A percentile compares a stretch with the other conserved stretches of the same genome.
Evolutionary conservation across 2,329 filamentous ascomycete genomes (phyloP).

Genomic region (Amauroascus verrucosus): DNA sequence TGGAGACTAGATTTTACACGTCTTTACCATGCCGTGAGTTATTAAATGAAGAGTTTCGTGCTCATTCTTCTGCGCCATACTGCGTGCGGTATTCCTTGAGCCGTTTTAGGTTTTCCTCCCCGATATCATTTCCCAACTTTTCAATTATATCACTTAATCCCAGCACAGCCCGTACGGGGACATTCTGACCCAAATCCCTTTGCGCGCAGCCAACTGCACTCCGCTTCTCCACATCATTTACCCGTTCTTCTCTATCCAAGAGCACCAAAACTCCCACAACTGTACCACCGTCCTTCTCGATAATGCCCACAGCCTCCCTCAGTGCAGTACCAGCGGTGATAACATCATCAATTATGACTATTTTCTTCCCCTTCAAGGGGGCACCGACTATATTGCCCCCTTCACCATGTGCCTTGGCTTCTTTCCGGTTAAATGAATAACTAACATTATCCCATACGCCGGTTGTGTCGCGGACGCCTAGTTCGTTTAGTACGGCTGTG

Average conservation of each 20-base stretch:
- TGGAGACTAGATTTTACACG: neutral
- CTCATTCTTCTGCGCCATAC: constrained; percentile 28
- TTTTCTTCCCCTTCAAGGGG: constrained; percentile 68
- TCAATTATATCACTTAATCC: constrained; percentile 74
- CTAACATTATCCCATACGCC: constrained; percentile 57
- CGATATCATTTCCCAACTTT: constrained; percentile 53
- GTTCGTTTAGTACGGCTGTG: constrained; percentile 62
- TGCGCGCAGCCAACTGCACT: constrained; percentile 81
- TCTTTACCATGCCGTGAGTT: neutral
- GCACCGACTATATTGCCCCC: constrained; percentile 88
- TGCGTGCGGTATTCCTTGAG: constrained; percentile 61
- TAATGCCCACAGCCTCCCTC: constrained; percentile 82
- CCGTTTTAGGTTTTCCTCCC: constrained; percentile 52
- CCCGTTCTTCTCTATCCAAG: constrained; percentile 57
- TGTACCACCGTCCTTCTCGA: constrained; percentile 70
- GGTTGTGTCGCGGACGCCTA: constrained; percentile 55
- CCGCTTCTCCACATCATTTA: constrained; percentile 54
- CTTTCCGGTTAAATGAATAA: constrained; percentile 92
- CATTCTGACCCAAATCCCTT: constrained; percentile 58
- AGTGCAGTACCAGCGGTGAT: constrained; percentile 93
- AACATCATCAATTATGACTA: constrained; percentile 91
- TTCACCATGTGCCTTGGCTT: constrained; percentile 92
- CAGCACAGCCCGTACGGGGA: constrained; percentile 68
- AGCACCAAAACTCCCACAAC: constrained; percentile 83
- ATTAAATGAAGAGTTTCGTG: no score